Conservation (phyloP, 164 flowering plant species). For the Nelumbo lutea region DNA sequence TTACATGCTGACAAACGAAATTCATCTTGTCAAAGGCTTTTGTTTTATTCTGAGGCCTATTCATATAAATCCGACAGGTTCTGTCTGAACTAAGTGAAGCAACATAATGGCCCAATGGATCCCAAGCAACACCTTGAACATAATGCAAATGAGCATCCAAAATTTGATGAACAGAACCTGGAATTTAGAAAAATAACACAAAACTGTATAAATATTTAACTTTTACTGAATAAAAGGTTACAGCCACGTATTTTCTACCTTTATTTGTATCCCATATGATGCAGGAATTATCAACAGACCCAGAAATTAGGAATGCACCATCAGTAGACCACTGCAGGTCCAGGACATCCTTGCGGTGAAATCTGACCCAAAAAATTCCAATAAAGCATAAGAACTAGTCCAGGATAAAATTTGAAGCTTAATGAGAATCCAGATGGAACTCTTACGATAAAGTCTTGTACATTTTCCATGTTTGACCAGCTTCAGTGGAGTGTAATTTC, state of each 20-base stretch:
- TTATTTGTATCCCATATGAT: slow-evolving; percentile 89
- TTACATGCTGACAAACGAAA: too few species aligned
- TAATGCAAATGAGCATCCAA: too few species aligned
- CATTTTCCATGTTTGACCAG: slow-evolving; percentile 83
- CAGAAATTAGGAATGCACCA: slow-evolving; percentile 84
- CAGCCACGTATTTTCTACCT: slow-evolving; percentile 39
- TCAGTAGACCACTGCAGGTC: slow-evolving; percentile 91
- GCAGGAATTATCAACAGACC: slow-evolving; percentile 97
- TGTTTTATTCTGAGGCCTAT: slow-evolving; percentile 1
- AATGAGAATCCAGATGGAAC: neutral
- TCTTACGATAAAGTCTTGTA: slow-evolving; percentile 77
- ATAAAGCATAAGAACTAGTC: slow-evolving; percentile 1
- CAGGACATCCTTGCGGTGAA: slow-evolving; percentile 95
- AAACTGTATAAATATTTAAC: neutral
- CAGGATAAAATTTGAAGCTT: slow-evolving; percentile 6
- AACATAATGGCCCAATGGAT: too few species aligned
- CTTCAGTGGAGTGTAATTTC: slow-evolving; percentile 65
- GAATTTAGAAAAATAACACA: too few species aligned
- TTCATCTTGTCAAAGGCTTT: too few species aligned
- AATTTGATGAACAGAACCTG: too few species aligned
- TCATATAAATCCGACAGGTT: slow-evolving; percentile 17
- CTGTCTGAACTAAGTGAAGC: too few species aligned
- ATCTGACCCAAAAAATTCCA: slow-evolving; percentile 37
- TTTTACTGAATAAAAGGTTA: slow-evolving; percentile 2
- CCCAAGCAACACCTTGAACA: too few species aligned